A percentile compares a stretch with the other conserved stretches of the same genome.
Evolutionary conservation across 1,284 basidiomycete species (phyloP).

Genomic region (Puccinia hordei): DNA sequence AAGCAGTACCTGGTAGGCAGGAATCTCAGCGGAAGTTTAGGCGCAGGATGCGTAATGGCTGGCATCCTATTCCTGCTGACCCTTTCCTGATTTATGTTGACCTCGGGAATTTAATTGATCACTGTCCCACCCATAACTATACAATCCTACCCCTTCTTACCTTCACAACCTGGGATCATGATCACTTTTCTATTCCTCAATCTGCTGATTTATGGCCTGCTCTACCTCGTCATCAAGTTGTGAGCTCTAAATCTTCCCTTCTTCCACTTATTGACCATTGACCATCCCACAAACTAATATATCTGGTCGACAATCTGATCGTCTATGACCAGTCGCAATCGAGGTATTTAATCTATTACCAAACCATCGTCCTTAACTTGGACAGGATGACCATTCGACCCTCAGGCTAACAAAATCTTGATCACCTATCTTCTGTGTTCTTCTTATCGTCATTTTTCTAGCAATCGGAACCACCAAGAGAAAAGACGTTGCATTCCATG

Average conservation of each 20-base stretch:
- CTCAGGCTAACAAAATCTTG: background rate
- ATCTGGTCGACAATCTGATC: background rate
- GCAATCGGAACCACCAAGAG: conserved; percentile 34
- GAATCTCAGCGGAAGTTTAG: too few relatives aligned
- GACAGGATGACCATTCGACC: background rate
- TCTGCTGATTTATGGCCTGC: background rate
- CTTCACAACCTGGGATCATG: too few relatives aligned
- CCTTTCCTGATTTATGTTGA: too few relatives aligned
- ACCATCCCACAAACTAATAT: background rate
- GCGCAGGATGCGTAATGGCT: too few relatives aligned
- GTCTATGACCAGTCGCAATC: background rate
- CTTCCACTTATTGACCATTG: background rate
- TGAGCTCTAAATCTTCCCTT: background rate
- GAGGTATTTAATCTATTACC: background rate
- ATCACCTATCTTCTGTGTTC: background rate
- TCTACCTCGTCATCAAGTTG: conserved; percentile 2
- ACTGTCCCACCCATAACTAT: too few relatives aligned
- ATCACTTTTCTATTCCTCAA: background rate
- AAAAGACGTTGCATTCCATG: conserved; percentile 11
- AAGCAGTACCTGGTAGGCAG: too few relatives aligned
- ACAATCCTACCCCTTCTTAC: too few relatives aligned
- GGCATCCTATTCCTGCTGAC: too few relatives aligned
- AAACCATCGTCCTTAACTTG: background rate
- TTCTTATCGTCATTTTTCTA: background rate
- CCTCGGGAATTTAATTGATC: too few relatives aligned